Evolutionary conservation across 1,284 basidiomycete species (phyloP).

Genomic region (Microbotryum violaceum): DNA sequence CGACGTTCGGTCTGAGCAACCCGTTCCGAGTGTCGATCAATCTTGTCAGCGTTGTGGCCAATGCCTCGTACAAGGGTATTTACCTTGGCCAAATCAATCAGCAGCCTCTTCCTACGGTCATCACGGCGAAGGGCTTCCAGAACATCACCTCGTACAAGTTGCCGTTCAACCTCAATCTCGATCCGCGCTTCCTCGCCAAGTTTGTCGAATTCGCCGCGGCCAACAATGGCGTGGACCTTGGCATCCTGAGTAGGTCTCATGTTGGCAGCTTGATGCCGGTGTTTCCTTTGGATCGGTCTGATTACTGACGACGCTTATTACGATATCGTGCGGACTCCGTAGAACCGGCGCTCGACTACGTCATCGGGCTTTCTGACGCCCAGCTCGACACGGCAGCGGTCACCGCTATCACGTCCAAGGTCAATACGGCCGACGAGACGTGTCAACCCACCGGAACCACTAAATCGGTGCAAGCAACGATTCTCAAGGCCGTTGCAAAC

Average conservation of each 20-base stretch:
- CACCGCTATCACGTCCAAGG: conserved; percentile 31
- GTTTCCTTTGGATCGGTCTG: conserved; percentile 48
- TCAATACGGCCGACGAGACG: conserved; percentile 34
- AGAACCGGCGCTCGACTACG: conserved; percentile 36
- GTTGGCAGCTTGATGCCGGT: conserved; percentile 31
- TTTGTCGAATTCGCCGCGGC: conserved; percentile 53
- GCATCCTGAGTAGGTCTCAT: conserved; percentile 56
- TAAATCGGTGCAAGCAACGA: conserved; percentile 53
- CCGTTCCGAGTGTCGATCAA: conserved; percentile 71
- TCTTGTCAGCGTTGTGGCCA: conserved; percentile 53
- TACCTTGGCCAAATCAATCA: conserved; percentile 45
- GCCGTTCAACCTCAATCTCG: conserved; percentile 58
- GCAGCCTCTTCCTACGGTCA: conserved; percentile 41
- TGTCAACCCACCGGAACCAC: conserved; percentile 43
- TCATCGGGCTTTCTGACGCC: conserved; percentile 35
- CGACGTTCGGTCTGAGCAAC: conserved; percentile 56
- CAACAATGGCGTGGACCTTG: conserved; percentile 55
- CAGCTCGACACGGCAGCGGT: not conserved
- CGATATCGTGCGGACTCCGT: not conserved
- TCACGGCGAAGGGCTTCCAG: conserved; percentile 56
- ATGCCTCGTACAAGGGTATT: conserved; percentile 45
- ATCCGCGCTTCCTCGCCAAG: conserved; percentile 57
- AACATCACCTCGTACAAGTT: conserved; percentile 56
- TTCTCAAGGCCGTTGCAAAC: conserved; percentile 55
- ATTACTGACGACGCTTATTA: conserved; percentile 26